Evolutionary conservation across 495 filamentous ascomycete species (phyloP), one percentile per base, ranked within the genome.

Genomic region (Penicillium canariense): DNA sequence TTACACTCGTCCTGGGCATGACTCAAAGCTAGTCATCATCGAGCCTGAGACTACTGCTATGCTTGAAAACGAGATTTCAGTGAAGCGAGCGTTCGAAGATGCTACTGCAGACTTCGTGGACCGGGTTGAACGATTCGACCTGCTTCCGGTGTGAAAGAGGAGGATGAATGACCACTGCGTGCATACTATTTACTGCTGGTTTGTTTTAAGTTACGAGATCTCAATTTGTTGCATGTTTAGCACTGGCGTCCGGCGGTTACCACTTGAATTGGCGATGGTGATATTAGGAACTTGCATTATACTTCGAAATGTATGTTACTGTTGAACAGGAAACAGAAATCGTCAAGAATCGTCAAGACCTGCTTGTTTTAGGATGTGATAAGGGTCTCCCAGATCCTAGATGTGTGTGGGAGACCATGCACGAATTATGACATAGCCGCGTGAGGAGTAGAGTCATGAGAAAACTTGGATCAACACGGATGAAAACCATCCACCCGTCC

Each of bases 1-100:
- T 55, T 76, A 77, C 45, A 71, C 67, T 27, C 71, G 71, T 5
- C 68, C 67, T 2, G 67, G 62, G 2, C 65, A 72, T 26, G 67
- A 65, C 18, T 63, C 67, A 0, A 73, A 69, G 59, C 71, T 75
- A 51, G 48, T 77, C 12, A 23, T 18, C 3, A 34, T 74, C 7
- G 65, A 72, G 23, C 50, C 66, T 15, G 50, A 55, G 3, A 27
- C 68, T 34, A 55, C 54, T 8, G 49, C 52, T 11, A 26, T 61
- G 10, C 23, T 72, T 5, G 66, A 69, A 18, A 38, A 59, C 40
- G 46, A 32, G n/a, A 44, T 52, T n/a, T 57, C 58, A 28, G 51
- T 56, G 9, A 42, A 25, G 17, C 31, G 32, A 12, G 54, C 23
- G 3, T 62, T 74, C 10, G 45, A 64, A 10, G 49, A 65, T 43